Conservation (phyloP, 805 yeast species). For the Nakazawaea siamensis region DNA sequence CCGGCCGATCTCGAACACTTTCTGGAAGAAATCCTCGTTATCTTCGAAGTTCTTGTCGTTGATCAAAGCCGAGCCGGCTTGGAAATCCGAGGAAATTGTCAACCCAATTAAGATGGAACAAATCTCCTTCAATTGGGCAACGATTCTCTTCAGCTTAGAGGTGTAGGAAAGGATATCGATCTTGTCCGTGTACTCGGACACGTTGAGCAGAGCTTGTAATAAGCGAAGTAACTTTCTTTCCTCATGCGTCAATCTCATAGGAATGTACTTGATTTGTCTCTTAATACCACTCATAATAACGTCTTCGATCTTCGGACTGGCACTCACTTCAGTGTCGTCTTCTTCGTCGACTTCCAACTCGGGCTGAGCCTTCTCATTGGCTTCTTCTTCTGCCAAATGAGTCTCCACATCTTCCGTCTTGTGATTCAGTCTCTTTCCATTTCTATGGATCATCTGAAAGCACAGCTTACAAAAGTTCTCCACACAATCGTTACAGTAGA, state of each 20-base stretch:
- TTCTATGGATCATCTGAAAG: conserved; percentile 57
- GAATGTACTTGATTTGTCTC: conserved; percentile 47
- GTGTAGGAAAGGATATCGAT: conserved; percentile 63
- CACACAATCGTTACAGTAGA: conserved; percentile 53
- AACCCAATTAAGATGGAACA: conserved; percentile 75
- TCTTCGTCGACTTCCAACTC: conserved; percentile 14
- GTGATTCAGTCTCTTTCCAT: conserved; percentile 52
- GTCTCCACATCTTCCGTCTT: conserved; percentile 19
- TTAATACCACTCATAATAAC: conserved; percentile 28
- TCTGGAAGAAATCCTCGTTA: conserved; percentile 67
- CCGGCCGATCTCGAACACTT: conserved; percentile 69
- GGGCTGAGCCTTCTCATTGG: conserved; percentile 13
- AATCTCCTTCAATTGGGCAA: conserved; percentile 63
- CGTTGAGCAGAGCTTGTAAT: conserved; percentile 69
- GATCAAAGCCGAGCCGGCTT: conserved; percentile 55
- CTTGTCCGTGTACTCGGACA: conserved; percentile 72
- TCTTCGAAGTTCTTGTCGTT: conserved; percentile 60
- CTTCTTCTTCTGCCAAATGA: conserved; percentile 13
- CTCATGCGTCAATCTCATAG: conserved; percentile 57
- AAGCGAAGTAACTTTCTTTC: conserved; percentile 63
- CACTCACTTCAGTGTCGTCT: conserved; percentile 7
- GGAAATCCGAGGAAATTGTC: conserved; percentile 70
- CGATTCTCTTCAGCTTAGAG: conserved; percentile 64
- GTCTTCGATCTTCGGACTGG: conserved; percentile 7
- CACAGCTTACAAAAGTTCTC: conserved; percentile 68